Conservation (phyloP, 1,139 yeast genomes). For the Pichia kudriavzevii region DNA sequence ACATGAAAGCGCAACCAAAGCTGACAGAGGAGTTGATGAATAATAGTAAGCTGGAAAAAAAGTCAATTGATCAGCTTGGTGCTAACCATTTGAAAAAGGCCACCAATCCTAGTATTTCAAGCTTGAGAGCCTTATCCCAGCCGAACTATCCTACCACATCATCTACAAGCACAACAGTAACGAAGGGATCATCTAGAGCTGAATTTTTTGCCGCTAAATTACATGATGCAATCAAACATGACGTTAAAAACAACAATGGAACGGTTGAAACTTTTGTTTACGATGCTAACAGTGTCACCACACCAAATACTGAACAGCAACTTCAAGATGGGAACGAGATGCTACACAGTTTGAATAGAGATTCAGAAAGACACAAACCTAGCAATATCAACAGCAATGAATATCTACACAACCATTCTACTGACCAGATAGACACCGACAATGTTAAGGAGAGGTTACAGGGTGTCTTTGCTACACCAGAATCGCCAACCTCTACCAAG, state of each 20-base stretch:
- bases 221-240: conserved; percentile 84
- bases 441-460: conserved; percentile 9
- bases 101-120: conserved; percentile 17
- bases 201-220: conserved; percentile 91
- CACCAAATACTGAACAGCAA: conserved; percentile 1
- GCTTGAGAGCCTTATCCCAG: conserved; percentile 13
- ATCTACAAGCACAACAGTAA: conserved; percentile 21
- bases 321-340: neutral
- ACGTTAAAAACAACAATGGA: conserved; percentile 67
- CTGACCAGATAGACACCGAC: neutral
- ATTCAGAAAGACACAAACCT: no score
- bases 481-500: conserved; percentile 9
- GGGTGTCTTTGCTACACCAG: conserved; percentile 3
- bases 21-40: neutral
- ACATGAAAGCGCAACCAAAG: neutral
- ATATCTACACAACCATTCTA: neutral
- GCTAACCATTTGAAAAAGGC: conserved; percentile 11
- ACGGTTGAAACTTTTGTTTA: conserved; percentile 93
- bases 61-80: conserved; percentile 1
- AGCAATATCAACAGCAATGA: neutral
- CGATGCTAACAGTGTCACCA: conserved; percentile 42
- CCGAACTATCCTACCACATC: conserved; percentile 19
- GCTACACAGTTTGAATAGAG: neutral
- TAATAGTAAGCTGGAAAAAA: conserved; percentile 3
- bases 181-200: conserved; percentile 50